Base-by-base conservation (phyloP, 768 basidiomycete genomes). In the Kwoniella europaea region DNA sequence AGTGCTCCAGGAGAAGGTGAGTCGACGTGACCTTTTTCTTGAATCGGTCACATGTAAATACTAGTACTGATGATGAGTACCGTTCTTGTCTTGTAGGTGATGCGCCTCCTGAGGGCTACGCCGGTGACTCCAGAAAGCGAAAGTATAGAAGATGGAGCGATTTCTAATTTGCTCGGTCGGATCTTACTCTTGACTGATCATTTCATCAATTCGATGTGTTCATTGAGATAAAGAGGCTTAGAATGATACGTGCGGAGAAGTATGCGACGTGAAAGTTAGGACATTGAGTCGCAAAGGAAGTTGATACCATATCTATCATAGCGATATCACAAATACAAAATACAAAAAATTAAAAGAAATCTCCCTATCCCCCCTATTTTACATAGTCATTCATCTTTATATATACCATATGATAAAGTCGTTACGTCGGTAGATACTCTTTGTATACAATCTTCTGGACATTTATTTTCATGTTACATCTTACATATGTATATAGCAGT, bases 1-100 rank as follows among this genome's bases (percentile, higher is more conserved):
- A 65, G 7, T n/a, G 20, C 63, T 20, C 22, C 62, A 12, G 62
- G 43, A 6, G 62, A 63, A 50, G 62, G 62, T 63, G 46, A 63
- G 62, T 63, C 2, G 20, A 22, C 22, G 46, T 55, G 18, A 10
- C 18, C 16, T 4, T 27, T 3, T 18, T 27, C 27, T 27, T 27
- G 27, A 52, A 7, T 63, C 20, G 22, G 20, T 27, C 27, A 13
- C 12, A 16, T 0, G 61, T 24, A 16, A 44, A 2, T 29, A n/a
- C 12, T 10, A n/a, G 27, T 24, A 35, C 35, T 35, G 35, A 35
- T 35, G 35, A 6, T 35, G 6, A 35, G 7, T 9, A 35, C 7
- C 22, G 55, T n/a, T 60, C 29, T 60, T 42, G n/a, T 43, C 9
- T 20, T 5, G 4, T 27, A 63, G 43, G n/a, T 22, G 6, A 5